Base-by-base conservation (phyloP, 345 rosid species). In the Geranium brycei region DNA sequence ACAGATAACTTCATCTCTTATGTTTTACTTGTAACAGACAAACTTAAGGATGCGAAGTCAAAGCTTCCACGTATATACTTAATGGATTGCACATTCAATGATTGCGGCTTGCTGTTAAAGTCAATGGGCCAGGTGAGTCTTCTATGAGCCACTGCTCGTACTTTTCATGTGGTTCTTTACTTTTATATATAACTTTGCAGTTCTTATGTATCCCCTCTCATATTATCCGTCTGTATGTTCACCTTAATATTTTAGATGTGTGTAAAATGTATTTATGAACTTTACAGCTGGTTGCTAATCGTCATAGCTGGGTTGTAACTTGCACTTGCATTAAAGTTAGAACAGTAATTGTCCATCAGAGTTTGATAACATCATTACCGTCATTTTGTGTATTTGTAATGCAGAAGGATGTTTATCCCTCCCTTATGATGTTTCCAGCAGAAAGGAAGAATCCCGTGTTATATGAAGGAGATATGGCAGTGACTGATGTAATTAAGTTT, bases 61-160 rank as follows among this genome's bases (percentile, higher is more conserved):
- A 87, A 74, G 70, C 60, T 72, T 69, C 98, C 97, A 47, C 74
- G 73, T 14, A 81, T 92, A 76, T 92, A 79, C 81, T 61, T 83
- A 73, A 82, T 92, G 87, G 96, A 89, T 76, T 92, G 98, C 82
- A 83, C 91, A 59, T 69, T 86, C 80, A 92, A 87, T 65, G 98
- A 92, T 67, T 92, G 98, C 86, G 81, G 85, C 79, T 78, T 72
- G 63, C 86, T 84, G 64, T 73, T 89, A 56, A 84, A 81, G 66
- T 80, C 91, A 61, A 58, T 80, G 19, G 71, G 78, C 70, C 83
- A 82, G 97, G 98, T 89, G 62, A 61, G 70, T 73, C 53, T 62
- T 51, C 31, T 47, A 35, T 35, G 66, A 75, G 64, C 64, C 53
- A 55, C 57, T 59, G 15, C 31, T 57, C 11, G 30, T 53, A 30